These are phyloP conservation scores for Sungouiozyma ichnusensis DNA, from an alignment of 805 yeast species.

Conservation along the genomic window DNA sequence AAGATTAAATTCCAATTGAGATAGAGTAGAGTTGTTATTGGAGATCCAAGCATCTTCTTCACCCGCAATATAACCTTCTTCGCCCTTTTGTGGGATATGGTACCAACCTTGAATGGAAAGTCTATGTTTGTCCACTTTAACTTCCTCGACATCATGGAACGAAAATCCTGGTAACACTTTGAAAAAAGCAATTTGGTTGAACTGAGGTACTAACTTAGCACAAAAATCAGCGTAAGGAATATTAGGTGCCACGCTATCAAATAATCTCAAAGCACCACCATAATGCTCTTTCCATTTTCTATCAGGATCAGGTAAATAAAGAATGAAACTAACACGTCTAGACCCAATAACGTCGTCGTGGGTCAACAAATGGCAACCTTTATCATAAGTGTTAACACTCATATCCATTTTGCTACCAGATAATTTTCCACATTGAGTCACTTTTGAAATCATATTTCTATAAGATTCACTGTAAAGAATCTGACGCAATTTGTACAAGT, in stretches of 20 bases:
- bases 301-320: slow-evolving; percentile 89
- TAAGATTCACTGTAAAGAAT: slow-evolving; percentile 83
- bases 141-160: slow-evolving; percentile 98
- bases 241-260: slow-evolving; percentile 78
- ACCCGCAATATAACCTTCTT: slow-evolving; percentile 71
- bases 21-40: slow-evolving; percentile 69
- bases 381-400: slow-evolving; percentile 81
- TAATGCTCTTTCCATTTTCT: slow-evolving; percentile 79
- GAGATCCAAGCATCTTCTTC: slow-evolving; percentile 55
- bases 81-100: slow-evolving; percentile 92
- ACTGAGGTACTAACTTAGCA: slow-evolving; percentile 73
- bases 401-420: slow-evolving; percentile 89
- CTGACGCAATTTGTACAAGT: slow-evolving; percentile 66
- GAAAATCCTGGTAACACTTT: slow-evolving; percentile 93
- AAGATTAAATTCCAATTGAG: slow-evolving; percentile 66
- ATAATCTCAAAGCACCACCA: slow-evolving; percentile 87
- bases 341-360: slow-evolving; percentile 98
- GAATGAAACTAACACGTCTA: slow-evolving; percentile 81
- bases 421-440: slow-evolving; percentile 80
- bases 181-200: slow-evolving; percentile 93
- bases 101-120: slow-evolving; percentile 97
- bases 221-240: slow-evolving; percentile 76
- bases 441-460: slow-evolving; percentile 62
- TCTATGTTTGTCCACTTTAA: slow-evolving; percentile 80
- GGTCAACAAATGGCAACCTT: slow-evolving; percentile 86